phyloP scores from a whole-genome alignment of 140 eudicot genomes.

The Ambrosia hybrid region DNA sequence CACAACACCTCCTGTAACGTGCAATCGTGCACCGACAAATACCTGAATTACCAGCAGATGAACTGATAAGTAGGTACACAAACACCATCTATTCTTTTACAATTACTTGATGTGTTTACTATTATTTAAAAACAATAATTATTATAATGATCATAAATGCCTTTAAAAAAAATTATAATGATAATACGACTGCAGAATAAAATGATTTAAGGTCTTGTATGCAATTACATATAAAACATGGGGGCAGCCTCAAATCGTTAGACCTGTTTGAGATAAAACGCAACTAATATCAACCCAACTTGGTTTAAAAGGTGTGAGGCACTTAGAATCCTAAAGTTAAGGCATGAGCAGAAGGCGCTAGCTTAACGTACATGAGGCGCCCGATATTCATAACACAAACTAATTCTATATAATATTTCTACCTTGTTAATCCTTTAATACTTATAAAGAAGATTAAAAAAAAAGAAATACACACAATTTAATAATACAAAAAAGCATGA shows the following conservation, averaged over 20 bases:
- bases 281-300: neutral
- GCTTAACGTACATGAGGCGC: too few species aligned
- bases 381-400: too few species aligned
- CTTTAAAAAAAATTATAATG: neutral
- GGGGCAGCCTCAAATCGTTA: neutral
- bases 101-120: neutral
- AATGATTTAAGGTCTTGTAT: neutral
- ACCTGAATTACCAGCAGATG: slow-evolving; percentile 47
- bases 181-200: neutral
- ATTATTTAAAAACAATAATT: neutral
- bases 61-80: slow-evolving; percentile 10
- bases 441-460: too few species aligned
- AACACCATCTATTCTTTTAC: neutral
- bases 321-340: too few species aligned
- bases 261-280: neutral
- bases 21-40: slow-evolving; percentile 94
- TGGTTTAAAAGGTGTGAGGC: neutral
- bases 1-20: slow-evolving; percentile 92
- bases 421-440: too few species aligned
- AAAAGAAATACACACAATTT: too few species aligned
- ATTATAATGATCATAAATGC: neutral
- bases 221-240: neutral
- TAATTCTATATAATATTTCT: too few species aligned
- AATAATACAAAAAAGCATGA: too few species aligned
- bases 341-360: too few species aligned